Conservation (phyloP, 805 yeast species). For the Priceomyces medius region DNA sequence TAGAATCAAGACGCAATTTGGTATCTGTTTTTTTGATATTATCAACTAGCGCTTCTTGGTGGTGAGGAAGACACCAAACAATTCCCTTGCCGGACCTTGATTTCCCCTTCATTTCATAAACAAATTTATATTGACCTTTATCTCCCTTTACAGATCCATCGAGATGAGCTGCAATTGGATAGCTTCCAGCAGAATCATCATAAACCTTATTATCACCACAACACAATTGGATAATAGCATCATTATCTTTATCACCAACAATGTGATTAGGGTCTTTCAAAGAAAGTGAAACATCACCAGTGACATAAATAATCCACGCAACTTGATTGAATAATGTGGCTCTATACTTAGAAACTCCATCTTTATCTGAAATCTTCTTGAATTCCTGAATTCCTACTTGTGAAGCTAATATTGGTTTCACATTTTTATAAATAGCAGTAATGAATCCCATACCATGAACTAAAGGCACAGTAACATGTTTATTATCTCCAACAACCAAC, state of each 20-base stretch:
- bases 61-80: constrained; percentile 56
- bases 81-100: constrained; percentile 27
- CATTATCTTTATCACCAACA: constrained; percentile 39
- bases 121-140: constrained; percentile 27
- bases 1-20: constrained; percentile 41
- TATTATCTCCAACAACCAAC: constrained; percentile 10
- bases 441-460: constrained; percentile 82
- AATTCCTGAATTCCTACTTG: constrained; percentile 63
- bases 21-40: constrained; percentile 26
- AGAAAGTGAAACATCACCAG: constrained; percentile 24
- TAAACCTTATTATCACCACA: constrained; percentile 41
- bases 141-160: constrained; percentile 18
- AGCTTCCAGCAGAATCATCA: constrained; percentile 35
- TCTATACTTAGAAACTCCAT: constrained; percentile 49
- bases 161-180: constrained; percentile 21
- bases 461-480: constrained; percentile 49
- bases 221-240: constrained; percentile 58
- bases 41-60: constrained; percentile 37
- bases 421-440: constrained; percentile 55
- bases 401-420: constrained; percentile 57
- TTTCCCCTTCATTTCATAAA: constrained; percentile 27
- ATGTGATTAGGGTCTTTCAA: constrained; percentile 42
- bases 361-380: constrained; percentile 33
- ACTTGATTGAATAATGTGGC: constrained; percentile 55
- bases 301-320: constrained; percentile 66